Evolutionary conservation across 768 basidiomycete genomes (phyloP).

Genomic region (Panaeolus cyanescens): DNA sequence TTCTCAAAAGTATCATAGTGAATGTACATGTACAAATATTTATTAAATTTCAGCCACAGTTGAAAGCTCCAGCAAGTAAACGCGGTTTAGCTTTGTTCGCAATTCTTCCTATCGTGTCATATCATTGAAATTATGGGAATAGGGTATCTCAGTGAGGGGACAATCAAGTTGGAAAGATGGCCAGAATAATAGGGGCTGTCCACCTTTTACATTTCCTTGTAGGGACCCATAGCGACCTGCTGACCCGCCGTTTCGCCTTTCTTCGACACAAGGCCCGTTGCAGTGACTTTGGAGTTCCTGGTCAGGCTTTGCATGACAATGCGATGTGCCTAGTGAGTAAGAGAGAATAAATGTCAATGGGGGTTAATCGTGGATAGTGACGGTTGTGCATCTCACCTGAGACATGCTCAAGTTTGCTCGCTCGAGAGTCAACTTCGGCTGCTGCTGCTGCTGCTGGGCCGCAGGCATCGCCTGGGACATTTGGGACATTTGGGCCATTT

Average conservation of each 20-base stretch:
- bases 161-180: not conserved
- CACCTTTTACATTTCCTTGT: slow-evolving; percentile 1
- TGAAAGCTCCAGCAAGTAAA: too few species aligned
- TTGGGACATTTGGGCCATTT: not conserved
- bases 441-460: not conserved
- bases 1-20: too few species aligned
- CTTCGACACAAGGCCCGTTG: slow-evolving; percentile 18
- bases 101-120: too few species aligned
- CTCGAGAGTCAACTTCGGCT: not conserved
- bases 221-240: not conserved
- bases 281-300: slow-evolving; percentile 22
- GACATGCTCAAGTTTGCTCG: not conserved
- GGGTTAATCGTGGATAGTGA: not conserved
- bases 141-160: not conserved
- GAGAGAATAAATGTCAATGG: not conserved
- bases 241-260: not conserved
- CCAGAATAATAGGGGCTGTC: too few species aligned
- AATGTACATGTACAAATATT: too few species aligned
- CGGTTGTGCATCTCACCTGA: not conserved
- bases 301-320: slow-evolving; percentile 25
- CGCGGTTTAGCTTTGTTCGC: too few species aligned
- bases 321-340: slow-evolving; percentile 16
- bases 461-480: not conserved
- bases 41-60: too few species aligned
- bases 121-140: too few species aligned